Evolutionary conservation across 805 yeast genomes (phyloP), one percentile per base, ranked within the genome.

Genomic region (Jamesozyma hellenica): DNA sequence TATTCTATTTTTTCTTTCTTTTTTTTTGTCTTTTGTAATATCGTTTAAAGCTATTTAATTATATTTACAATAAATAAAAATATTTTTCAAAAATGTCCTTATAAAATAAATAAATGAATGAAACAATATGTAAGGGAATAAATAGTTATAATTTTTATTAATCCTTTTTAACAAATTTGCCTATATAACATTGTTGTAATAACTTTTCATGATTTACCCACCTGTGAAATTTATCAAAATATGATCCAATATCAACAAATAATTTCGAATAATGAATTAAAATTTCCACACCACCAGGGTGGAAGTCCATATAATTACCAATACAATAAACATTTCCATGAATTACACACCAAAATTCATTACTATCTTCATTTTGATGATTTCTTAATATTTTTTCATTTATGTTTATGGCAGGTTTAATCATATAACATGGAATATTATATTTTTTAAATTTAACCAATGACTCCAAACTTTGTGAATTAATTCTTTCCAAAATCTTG

Each of bases 271-370:
- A 3, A 37, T 75, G 72, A 75, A 84, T 66, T 32, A 90, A 63
- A 52, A 86, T 84, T 6, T 74, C 76, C 4, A 68, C 77, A 2
- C 98, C 98, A 28, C 98, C 98, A 0, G 98, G 98, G 50, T 90
- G 98, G 58, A 78, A 92, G 40, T 74, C 66, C 28, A 92, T 55
- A 58, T 92, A 90, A 11, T 82, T 77, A 0, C 96, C 78, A n/a
- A 90, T 67, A 53, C 88, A 85, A 64, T 83, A 90, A 2, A 90
- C 94, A 51, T 75, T 81, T 4, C 87, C 84, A 33, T 75, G 75
- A 7, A 90, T 69, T 27, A 75, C 75, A 3, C 92, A 81, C 97
- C 97, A 90, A 42, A 83, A 83, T 54, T 92, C 95, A 0, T 71
- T 72, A n/a, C 43, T 72, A n/a, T 43, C 46, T 0, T 68, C 57